phyloP scores from a whole-genome alignment of 78 protist species.

The Corallochytrium limacisporum region DNA sequence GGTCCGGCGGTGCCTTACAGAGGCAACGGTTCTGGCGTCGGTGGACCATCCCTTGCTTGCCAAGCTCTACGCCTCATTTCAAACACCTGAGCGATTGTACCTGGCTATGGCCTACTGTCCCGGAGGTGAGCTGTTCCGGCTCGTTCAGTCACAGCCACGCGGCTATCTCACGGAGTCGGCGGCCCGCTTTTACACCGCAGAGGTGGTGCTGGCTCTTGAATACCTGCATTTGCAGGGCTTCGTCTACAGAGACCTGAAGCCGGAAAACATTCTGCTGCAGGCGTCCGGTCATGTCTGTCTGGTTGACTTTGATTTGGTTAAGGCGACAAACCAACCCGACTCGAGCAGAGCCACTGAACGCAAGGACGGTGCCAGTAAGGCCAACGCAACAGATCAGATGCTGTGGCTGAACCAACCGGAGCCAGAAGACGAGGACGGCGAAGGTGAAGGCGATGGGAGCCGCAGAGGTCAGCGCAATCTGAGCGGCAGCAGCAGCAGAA shows the following conservation, averaged over 20 bases:
- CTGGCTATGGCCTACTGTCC: background rate
- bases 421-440: too few species aligned
- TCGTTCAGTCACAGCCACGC: background rate
- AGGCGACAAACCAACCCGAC: too few species aligned
- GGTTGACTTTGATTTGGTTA: too few species aligned
- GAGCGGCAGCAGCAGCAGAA: too few species aligned
- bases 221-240: slow-evolving; percentile 49
- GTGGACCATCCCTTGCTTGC: background rate
- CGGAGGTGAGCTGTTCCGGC: background rate
- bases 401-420: too few species aligned
- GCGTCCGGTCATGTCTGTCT: slow-evolving; percentile 38
- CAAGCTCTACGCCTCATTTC: background rate
- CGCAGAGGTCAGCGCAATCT: too few species aligned
- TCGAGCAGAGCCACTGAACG: too few species aligned
- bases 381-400: too few species aligned
- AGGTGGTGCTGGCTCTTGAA: slow-evolving; percentile 58
- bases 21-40: background rate
- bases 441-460: too few species aligned
- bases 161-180: background rate
- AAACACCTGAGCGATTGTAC: background rate
- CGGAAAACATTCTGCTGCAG: slow-evolving; percentile 62
- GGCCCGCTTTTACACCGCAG: slow-evolving; percentile 53
- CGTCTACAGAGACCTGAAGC: slow-evolving; percentile 49
- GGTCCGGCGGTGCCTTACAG: background rate
- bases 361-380: too few species aligned